phyloP scores from a whole-genome alignment of 179 eudicot genomes.

The Vitellaria paradoxa region DNA sequence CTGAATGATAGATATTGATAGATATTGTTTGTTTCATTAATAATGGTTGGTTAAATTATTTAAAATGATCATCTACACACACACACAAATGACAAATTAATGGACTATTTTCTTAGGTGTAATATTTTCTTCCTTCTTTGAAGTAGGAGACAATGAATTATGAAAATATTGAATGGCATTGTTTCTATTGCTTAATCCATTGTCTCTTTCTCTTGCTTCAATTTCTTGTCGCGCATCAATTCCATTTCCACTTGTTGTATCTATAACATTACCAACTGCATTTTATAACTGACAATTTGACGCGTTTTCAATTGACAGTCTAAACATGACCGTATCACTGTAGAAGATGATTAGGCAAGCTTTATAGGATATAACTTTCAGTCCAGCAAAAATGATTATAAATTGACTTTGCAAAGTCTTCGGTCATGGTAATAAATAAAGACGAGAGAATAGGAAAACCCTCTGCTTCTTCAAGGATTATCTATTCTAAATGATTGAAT shows the following conservation, averaged over 20 bases:
- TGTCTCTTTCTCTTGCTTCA: no score
- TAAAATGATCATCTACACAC: no score
- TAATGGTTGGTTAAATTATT: no score
- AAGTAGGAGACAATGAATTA: no score
- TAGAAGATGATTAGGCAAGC: not conserved
- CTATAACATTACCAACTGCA: slow-evolving; percentile 3
- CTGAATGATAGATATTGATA: no score
- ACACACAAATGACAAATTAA: no score
- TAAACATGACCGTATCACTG: not conserved
- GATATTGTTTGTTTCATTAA: no score
- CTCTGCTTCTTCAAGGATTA: not conserved
- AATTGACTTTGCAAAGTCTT: not conserved
- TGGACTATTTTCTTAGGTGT: no score
- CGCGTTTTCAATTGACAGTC: not conserved
- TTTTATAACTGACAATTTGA: not conserved
- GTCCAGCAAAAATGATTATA: not conserved
- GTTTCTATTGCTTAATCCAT: no score
- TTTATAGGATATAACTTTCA: not conserved
- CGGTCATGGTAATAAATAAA: not conserved
- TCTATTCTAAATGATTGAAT: not conserved
- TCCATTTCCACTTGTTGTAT: not conserved
- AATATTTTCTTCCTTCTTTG: no score
- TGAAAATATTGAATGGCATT: no score
- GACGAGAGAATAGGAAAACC: not conserved
- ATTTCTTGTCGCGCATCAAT: no score